Evolutionary conservation across 352 stramenopile species (phyloP), one percentile per base, ranked within the genome.

Genomic region (Lagenidium giganteum): DNA sequence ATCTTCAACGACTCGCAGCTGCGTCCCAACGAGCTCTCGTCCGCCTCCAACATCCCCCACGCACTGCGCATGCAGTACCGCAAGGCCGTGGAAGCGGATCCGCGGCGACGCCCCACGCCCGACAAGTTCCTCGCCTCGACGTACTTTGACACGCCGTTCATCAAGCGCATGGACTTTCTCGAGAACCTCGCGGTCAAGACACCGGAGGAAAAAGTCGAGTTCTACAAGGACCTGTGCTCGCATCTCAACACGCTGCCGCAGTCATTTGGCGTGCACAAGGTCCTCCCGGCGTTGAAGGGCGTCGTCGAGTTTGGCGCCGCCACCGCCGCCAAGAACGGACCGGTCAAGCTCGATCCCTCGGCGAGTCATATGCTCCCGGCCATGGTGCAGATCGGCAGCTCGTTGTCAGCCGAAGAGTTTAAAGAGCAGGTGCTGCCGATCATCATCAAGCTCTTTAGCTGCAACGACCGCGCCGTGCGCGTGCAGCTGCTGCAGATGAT

Each of bases 171-270:
- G 76, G 67, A 87, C 36, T 96, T 96, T 60, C 48, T 98, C 17
- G 86, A 97, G 55, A 95, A 98, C 59, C 67, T 98, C 22, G 70
- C 83, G 5, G 69, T 97, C 28, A 97, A 98, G 63, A 91, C 86
- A 0, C 73, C 90, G 0, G 90, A 98, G 37, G 87, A 97, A 54
- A 97, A 97, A 48, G 84, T 96, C 27, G 71, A 74, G 24, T 97
- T 97, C 53, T 96, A 97, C 70, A 95, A 98, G 68, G 91, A 95
- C 36, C 66, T 98, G 16, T 65, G 73, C 24, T 65, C 72, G n/a
- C 74, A 86, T 33, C 24, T 93, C 23, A 47, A 70, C 12, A 70
- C 70, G 12, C 44, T 95, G 31, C 85, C 85, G 7, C 61, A 66
- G 25, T 66, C 60, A 8, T 91, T 88, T 60, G 80, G 75, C n/a